Base-by-base conservation (phyloP, 495 filamentous ascomycete species). In the Aspergillus carlsbadensis region DNA sequence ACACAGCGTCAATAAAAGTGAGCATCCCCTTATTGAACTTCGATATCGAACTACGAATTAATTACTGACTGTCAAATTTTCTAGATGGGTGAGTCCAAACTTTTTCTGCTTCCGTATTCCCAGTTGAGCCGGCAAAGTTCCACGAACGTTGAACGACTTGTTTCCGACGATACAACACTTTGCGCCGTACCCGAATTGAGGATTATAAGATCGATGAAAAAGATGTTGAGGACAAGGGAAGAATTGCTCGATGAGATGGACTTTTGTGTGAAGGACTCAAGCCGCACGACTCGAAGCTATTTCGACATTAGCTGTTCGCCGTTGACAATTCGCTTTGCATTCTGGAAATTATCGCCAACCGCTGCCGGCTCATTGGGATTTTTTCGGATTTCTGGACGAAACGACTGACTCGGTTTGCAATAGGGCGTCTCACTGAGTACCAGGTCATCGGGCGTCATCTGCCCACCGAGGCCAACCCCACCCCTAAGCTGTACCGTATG, bases 381-480 rank as follows among this genome's bases (percentile, higher is more conserved):
- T 51, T 53, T 49, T 35, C 26, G 11, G 45, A 47, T 49, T 42
- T 43, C 21, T 21, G 33, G 39, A 39, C 18, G 56, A 56, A 51
- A 65, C 67, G 55, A 61, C 74, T 77, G 67, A 77, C 68, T 68
- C 4, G 67, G 59, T 58, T 50, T 58, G 33, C 57, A 53, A 60
- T 75, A 96, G 94, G 93, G 87, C 93, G 95, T 84, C 92, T 98
- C 79, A 89, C 86, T 72, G 94, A 98, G 84, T 98, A 96, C 85
- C 95, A 97, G 84, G 94, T 98, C 79, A 97, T 98, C 69, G 94
- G 94, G 81, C 95, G 95, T 81, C 92, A 96, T 78, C 79, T 98
- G 87, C 94, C 94, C 74, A 88, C 87, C 67, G 95, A 98, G 80
- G 83, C 88, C 65, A 94, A 95, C 80, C 89, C 92, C 65, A 90